Evolutionary conservation across 768 basidiomycete species (phyloP), one percentile per base, ranked within the genome.

Genomic region (Gymnopilus junonius): DNA sequence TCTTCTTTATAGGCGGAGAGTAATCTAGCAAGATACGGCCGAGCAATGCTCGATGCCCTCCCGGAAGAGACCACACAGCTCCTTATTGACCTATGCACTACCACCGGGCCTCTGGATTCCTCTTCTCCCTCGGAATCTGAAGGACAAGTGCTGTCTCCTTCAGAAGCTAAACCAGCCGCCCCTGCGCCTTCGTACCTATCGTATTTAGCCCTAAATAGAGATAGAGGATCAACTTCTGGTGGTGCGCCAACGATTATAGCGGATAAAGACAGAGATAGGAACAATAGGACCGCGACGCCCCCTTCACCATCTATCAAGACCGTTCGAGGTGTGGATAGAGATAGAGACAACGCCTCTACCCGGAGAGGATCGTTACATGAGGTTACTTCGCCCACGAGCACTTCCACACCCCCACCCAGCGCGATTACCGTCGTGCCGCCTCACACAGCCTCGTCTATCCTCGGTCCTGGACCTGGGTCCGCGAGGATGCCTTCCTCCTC

Each of bases 11-110:
- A 93, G 95, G 92, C 94, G 0, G 93, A 95, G 74, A 90, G 84
- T 46, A 94, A 94, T 70, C 78, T 98, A 15, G 88, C 92, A 6
- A 82, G 92, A 42, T 97, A 99, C 71, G 97, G 96, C 2, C 88
- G 92, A 6, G 91, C 90, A 0, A 84, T 99, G 79, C 82, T 99
- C 0, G 85, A 86, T 6, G 87, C 86, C 46, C 84, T 95, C 4
- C 95, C 97, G 0, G 85, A 90, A 61, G 94, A 94, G 70, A 96
- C 96, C 0, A 99, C 97, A 0, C 86, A 92, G 58, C 82, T 99
- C 0, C 83, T 99, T 6, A 94, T 97, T 55, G 96, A 99, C 67
- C 82, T 99, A 0, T 98, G 97, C 71, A 93, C 95, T 0, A 88
- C 87, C 12, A 81, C 82, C 1, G 82, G 83, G 4, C 78, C 85